Evolutionary conservation across 2,329 filamentous ascomycete genomes (phyloP).

Genomic region (Rutstroemia sp.): DNA sequence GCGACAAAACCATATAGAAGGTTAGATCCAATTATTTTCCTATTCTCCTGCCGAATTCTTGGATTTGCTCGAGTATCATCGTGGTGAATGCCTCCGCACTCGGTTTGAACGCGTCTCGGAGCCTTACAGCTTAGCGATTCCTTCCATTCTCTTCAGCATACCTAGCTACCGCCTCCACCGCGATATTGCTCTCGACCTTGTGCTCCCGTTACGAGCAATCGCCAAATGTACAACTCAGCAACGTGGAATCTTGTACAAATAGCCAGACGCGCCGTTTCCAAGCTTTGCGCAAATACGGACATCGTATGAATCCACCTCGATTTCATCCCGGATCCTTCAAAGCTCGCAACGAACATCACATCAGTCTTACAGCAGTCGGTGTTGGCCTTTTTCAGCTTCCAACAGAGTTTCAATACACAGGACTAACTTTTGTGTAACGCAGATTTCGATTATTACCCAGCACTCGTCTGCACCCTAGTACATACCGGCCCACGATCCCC

Average conservation of each 20-base stretch:
- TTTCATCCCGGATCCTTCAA: background rate
- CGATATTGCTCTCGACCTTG: background rate
- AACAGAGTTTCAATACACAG: background rate
- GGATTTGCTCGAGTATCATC: conserved; percentile 12
- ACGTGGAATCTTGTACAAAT: conserved; percentile 18
- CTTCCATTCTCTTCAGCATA: background rate
- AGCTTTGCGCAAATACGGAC: background rate
- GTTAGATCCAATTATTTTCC: conserved; percentile 15
- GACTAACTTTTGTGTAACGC: conserved; percentile 7
- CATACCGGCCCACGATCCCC: conserved; percentile 21
- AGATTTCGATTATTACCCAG: conserved; percentile 16
- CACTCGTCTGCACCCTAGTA: conserved; percentile 19
- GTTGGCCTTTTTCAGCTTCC: background rate
- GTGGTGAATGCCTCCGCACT: conserved; percentile 10
- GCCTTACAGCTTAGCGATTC: conserved; percentile 10
- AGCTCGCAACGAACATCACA: background rate
- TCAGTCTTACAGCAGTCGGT: background rate
- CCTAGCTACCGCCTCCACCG: conserved; percentile 1
- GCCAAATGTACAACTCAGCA: conserved; percentile 18
- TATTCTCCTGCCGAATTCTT: conserved; percentile 15
- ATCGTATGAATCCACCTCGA: conserved; percentile 1
- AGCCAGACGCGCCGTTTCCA: conserved; percentile 9
- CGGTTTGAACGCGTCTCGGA: conserved; percentile 14
- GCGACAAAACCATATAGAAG: conserved; percentile 7
- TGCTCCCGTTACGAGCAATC: conserved; percentile 6